Evolutionary conservation across 495 filamentous ascomycete species (phyloP).

Genomic region (Cryomyces minteri): DNA sequence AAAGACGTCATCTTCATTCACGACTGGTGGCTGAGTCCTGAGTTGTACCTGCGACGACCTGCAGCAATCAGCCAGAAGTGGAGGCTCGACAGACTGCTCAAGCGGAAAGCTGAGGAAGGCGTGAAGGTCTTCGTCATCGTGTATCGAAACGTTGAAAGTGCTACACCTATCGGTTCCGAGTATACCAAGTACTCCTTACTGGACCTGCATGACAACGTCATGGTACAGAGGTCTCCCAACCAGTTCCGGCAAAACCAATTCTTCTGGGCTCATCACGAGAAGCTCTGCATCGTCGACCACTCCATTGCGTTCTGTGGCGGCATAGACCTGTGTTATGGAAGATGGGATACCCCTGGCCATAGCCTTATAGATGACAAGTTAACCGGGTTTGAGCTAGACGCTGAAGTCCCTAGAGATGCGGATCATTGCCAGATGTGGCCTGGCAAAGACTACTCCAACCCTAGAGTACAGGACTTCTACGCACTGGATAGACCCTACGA

Average conservation of each 20-base stretch:
- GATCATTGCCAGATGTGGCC: constrained; percentile 95
- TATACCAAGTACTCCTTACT: constrained; percentile 97
- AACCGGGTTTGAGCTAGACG: constrained; percentile 73
- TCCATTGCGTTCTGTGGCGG: constrained; percentile 91
- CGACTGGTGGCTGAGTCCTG: constrained; percentile 97
- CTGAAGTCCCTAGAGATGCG: constrained; percentile 61
- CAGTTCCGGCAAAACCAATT: constrained; percentile 99
- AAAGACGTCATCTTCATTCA: constrained; percentile 99
- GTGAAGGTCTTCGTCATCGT: constrained; percentile 98
- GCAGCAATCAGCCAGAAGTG: constrained; percentile 98
- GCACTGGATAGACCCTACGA: constrained; percentile 88
- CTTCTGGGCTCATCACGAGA: constrained; percentile 98
- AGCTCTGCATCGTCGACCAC: constrained; percentile 89
- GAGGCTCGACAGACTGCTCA: constrained; percentile 86
- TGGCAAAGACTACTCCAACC: constrained; percentile 97
- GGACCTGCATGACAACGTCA: constrained; percentile 88
- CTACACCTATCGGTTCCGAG: constrained; percentile 95
- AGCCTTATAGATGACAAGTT: constrained; percentile 79
- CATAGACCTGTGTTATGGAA: constrained; percentile 91
- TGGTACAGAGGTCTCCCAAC: constrained; percentile 89
- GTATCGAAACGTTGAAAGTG: constrained; percentile 95
- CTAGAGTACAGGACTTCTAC: constrained; percentile 87
- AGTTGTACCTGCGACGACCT: constrained; percentile 88
- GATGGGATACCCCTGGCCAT: constrained; percentile 95
- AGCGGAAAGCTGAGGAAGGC: constrained; percentile 81